Evolutionary conservation across 176 grass and related monocot genomes (phyloP).

Genomic region (barley (Hordeum vulgare)): DNA sequence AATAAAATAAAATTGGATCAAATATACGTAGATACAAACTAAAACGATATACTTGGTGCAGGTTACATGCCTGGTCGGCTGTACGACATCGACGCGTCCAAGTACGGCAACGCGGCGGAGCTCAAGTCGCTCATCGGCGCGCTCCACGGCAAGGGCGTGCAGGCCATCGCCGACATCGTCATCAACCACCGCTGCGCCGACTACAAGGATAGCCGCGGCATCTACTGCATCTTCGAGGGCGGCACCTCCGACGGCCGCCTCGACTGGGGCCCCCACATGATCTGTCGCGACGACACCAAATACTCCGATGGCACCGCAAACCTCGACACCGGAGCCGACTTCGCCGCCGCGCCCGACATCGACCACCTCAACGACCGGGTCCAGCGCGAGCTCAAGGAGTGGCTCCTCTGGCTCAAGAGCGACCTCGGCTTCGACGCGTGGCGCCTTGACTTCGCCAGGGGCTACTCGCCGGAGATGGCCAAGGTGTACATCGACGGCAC

Average conservation of each 20-base stretch:
- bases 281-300: constrained; percentile 54
- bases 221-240: constrained; percentile 70
- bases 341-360: constrained; percentile 48
- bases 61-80: constrained; percentile 65
- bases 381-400: constrained; percentile 46
- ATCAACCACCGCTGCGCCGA: constrained; percentile 56
- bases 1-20: no score
- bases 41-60: neutral
- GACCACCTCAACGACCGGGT: constrained; percentile 70
- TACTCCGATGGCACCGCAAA: constrained; percentile 61
- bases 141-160: constrained; percentile 47
- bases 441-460: constrained; percentile 60
- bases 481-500: constrained; percentile 44
- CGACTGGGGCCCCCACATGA: constrained; percentile 73
- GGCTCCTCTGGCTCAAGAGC: constrained; percentile 67
- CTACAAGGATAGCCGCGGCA: constrained; percentile 39
- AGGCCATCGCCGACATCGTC: constrained; percentile 33
- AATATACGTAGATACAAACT: neutral
- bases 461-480: constrained; percentile 37
- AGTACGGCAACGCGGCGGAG: constrained; percentile 45
- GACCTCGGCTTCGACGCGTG: constrained; percentile 74
- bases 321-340: constrained; percentile 53
- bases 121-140: constrained; percentile 52
- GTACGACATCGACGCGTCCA: constrained; percentile 50
- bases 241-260: constrained; percentile 53